Conservation (phyloP, 306 rosid genomes). For the Spatholobus suberectus region DNA sequence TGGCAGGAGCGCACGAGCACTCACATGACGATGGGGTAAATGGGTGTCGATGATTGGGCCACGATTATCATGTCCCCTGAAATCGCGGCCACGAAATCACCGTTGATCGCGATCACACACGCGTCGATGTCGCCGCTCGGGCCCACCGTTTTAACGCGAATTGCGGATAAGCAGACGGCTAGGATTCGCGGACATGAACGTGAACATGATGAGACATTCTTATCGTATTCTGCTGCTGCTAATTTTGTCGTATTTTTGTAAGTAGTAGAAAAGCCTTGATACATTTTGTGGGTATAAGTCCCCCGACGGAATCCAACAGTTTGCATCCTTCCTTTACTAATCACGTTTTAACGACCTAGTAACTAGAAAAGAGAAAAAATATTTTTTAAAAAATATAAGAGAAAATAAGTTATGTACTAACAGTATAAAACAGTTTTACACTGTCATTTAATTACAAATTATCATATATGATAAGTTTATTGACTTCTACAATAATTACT, state of each 20-base stretch:
- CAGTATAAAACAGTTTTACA: too few species aligned
- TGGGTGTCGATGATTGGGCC: slow-evolving; percentile 44
- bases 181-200: slow-evolving; percentile 23
- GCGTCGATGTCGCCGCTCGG: background rate
- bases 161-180: slow-evolving; percentile 46
- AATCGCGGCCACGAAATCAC: slow-evolving; percentile 51
- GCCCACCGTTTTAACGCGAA: slow-evolving; percentile 34
- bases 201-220: slow-evolving; percentile 26
- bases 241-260: background rate
- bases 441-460: too few species aligned
- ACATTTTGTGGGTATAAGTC: background rate
- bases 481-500: too few species aligned
- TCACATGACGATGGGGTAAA: slow-evolving; percentile 56
- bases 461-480: too few species aligned
- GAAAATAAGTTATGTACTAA: too few species aligned
- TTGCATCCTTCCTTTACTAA: background rate
- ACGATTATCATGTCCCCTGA: slow-evolving; percentile 50
- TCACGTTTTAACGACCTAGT: too few species aligned
- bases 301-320: background rate
- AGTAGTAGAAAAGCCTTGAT: background rate
- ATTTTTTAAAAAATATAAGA: too few species aligned
- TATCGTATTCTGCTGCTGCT: slow-evolving; percentile 22
- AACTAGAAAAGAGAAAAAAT: too few species aligned
- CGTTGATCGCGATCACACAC: slow-evolving; percentile 47
- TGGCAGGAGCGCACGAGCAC: slow-evolving; percentile 58